Evolutionary conservation across 2,329 filamentous ascomycete genomes (phyloP).

Genomic region (Trichoderma polysporum): DNA sequence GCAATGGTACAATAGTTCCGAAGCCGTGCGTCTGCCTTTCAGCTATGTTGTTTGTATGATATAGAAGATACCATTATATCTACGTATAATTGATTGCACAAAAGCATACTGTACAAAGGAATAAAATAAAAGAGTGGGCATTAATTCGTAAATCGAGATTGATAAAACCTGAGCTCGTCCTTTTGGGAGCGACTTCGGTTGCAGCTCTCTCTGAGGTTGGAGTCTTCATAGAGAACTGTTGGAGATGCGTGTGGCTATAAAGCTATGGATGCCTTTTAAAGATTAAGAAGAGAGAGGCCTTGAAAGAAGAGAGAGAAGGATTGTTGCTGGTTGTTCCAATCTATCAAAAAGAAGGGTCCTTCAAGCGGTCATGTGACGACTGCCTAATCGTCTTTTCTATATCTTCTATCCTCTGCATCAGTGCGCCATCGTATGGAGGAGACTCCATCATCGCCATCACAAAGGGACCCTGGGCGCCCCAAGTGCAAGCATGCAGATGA

Average conservation of each 20-base stretch:
- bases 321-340: not conserved
- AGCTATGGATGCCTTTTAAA: too few relatives aligned
- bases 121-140: not conserved
- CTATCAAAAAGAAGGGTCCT: constrained; percentile 1
- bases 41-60: not conserved
- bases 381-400: constrained; percentile 25
- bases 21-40: not conserved
- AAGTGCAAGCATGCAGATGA: constrained; percentile 37
- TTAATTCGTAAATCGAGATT: not conserved
- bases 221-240: not conserved
- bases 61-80: not conserved
- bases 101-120: not conserved
- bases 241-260: not conserved
- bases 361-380: constrained; percentile 20
- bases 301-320: not conserved
- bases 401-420: constrained; percentile 31
- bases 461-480: constrained; percentile 40
- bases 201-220: not conserved
- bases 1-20: not conserved
- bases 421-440: constrained; percentile 35
- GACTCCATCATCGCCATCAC: constrained; percentile 41
- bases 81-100: too few relatives aligned
- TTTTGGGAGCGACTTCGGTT: not conserved
- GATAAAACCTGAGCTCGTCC: not conserved
- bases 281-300: not conserved